Base-by-base conservation (phyloP, 495 filamentous ascomycete genomes). In the Penicillium lividum region DNA sequence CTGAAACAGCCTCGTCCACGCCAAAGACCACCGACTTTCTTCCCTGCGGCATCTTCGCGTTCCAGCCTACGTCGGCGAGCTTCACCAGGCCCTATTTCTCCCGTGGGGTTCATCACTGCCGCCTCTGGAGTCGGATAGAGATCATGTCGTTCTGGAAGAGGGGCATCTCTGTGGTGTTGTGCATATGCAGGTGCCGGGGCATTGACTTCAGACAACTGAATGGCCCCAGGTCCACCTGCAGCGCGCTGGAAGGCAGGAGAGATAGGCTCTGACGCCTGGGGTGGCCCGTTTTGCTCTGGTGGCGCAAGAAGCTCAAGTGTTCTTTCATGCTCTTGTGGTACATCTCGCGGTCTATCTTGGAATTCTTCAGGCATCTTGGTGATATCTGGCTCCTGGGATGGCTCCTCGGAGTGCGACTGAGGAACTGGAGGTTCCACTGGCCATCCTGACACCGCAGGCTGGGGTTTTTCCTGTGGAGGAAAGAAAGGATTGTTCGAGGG, bases 1-100 rank as follows among this genome's bases (percentile, higher is more conserved):
- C 81, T 81, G 51, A 87, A 77, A 30, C 79, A 85, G 7, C 79
- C 83, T 30, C 84, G 75, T 25, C 84, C 84, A 57, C 81, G 79
- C 82, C 85, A 87, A n/a, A 82, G 71, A 5, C 82, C 79, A 7
- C 85, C 82, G 5, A 75, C 64, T 60, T 81, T 85, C 54, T 71
- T 77, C 5, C 78, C 82, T 7, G 80, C 60, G 4, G 73, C 75
- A 16, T 89, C 86, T 67, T 89, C 84, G 57, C 84, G 85, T 66
- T 89, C 88, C 29, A 82, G 75, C 28, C 83, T 76, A 49, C 82
- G 78, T 30, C 84, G 78, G 33, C 77, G 76, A 49, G 80, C 70
- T 57, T 86, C 80, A 18, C 75, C 75, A 59, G 70, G 85, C 65
- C 60, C 72, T 66, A 59, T 74, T 70, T 63, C 61, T 9, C 61